Evolutionary conservation across 2,329 filamentous ascomycete species (phyloP).

Genomic region (Penicillium glabrum): DNA sequence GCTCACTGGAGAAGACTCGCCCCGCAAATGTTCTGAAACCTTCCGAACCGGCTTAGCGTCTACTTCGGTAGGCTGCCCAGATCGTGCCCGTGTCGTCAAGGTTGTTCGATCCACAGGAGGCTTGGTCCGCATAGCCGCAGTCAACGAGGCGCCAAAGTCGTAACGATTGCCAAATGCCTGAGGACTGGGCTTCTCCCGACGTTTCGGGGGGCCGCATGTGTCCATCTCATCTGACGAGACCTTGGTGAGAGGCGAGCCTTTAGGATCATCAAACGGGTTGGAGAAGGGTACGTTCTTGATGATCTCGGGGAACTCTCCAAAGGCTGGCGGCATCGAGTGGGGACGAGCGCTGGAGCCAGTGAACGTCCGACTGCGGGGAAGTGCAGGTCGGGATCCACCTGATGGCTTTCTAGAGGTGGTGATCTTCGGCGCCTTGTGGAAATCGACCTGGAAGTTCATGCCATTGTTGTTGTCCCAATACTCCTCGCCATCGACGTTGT

Average conservation of each 20-base stretch:
- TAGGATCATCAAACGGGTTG: conserved; percentile 61
- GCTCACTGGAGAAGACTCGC: conserved; percentile 20
- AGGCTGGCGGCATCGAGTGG: conserved; percentile 52
- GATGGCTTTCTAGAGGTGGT: conserved; percentile 56
- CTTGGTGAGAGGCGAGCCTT: conserved; percentile 69
- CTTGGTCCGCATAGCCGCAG: conserved; percentile 69
- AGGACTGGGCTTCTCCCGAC: conserved; percentile 51
- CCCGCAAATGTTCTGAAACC: conserved; percentile 9
- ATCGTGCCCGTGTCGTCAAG: conserved; percentile 57
- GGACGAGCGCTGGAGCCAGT: conserved; percentile 51
- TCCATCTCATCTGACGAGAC: conserved; percentile 69
- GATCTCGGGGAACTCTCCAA: conserved; percentile 71
- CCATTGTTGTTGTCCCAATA: conserved; percentile 92
- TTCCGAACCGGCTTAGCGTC: conserved; percentile 11
- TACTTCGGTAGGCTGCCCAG: conserved; percentile 37
- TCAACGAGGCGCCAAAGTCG: conserved; percentile 91
- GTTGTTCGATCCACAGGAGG: conserved; percentile 64
- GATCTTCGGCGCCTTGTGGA: conserved; percentile 72
- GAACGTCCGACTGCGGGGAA: conserved; percentile 67
- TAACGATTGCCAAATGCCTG: conserved; percentile 90
- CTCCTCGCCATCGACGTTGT: conserved; percentile 78
- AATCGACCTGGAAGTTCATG: conserved; percentile 92
- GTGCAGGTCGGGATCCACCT: conserved; percentile 52
- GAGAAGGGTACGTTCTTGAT: conserved; percentile 57
- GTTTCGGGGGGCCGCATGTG: conserved; percentile 54